Base-by-base conservation (phyloP, 768 basidiomycete species). In the Cystofilobasidium ferigula region DNA sequence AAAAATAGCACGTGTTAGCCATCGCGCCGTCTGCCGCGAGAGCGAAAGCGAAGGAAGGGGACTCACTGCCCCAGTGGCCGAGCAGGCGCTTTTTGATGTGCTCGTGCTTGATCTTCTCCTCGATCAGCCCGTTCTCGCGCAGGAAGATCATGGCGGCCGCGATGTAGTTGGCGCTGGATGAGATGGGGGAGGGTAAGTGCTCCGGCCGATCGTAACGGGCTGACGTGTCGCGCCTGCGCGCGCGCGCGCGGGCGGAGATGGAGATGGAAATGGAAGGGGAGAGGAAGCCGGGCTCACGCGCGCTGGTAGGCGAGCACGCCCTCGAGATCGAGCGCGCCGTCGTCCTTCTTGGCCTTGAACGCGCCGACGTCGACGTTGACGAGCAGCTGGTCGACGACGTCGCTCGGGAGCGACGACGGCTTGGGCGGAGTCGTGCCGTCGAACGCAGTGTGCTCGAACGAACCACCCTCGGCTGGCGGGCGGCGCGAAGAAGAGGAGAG, bases 51-150 rank as follows among this genome's bases (percentile, higher is more conserved):
- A 36, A n/a, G 26, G 62, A 35, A n/a, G n/a, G n/a, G 54, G 20
- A 45, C 64, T 70, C 71, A 60, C 34, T 87, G 34, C 87, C 87
- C 86, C 86, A 88, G 71, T 89, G 88, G 0, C 89, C 88, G 10
- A 90, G 81, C 30, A 90, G 81, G 71, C 88, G 83, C 47, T 81
- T 79, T 77, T 93, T 92, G 78, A 94, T 85, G 73, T 90, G 81
- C 51, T 86, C 83, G 34, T 80, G 77, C 24, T 78, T 80, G 10
- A 78, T 68, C n/a, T 80, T 75, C 38, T 82, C 76, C 67, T 86
- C 82, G 36, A 92, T 76, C 2, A 89, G 80, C 14, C 84, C 81
- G 69, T 91, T 87, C 69, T 81, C 78, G 68, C 82, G 84, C 65
- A 94, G 78, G 78, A 89, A 93, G 69, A 92, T 90, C 86, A 87